phyloP scores from a whole-genome alignment of 148 eudicot genomes.

The Silene conica region DNA sequence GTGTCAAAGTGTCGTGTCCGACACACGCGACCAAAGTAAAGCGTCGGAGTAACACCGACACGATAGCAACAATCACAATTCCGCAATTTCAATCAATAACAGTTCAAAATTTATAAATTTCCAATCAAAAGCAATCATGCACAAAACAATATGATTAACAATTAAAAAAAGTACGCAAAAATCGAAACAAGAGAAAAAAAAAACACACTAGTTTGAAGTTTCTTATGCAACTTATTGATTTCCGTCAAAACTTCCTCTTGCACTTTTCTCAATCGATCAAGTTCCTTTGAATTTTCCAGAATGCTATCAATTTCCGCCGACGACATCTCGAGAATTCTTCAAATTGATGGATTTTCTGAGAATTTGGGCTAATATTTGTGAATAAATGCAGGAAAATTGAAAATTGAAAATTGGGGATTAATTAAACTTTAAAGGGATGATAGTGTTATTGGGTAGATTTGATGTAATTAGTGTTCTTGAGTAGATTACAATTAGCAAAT shows the following conservation, averaged over 20 bases:
- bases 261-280: conserved; percentile 73
- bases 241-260: conserved; percentile 64
- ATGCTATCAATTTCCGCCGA: conserved; percentile 53
- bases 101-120: not conserved
- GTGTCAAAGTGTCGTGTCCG: too few species aligned
- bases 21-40: too few species aligned
- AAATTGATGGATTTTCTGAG: not conserved
- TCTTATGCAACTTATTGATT: conserved; percentile 84
- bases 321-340: conserved; percentile 31
- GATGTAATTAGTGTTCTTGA: not conserved
- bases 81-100: not conserved
- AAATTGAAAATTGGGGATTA: too few species aligned
- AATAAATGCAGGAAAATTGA: too few species aligned
- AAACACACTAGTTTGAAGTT: conserved; percentile 65
- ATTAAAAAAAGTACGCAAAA: not conserved
- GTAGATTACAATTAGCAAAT: not conserved
- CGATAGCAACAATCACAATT: not conserved
- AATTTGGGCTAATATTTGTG: not conserved
- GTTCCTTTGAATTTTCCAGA: conserved; percentile 59
- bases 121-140: not conserved
- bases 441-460: too few species aligned
- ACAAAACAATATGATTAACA: not conserved
- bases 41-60: too few species aligned
- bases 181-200: not conserved
- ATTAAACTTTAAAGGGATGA: too few species aligned